Conservation (phyloP, 805 yeast genomes). For the Osmozyma mogii region DNA sequence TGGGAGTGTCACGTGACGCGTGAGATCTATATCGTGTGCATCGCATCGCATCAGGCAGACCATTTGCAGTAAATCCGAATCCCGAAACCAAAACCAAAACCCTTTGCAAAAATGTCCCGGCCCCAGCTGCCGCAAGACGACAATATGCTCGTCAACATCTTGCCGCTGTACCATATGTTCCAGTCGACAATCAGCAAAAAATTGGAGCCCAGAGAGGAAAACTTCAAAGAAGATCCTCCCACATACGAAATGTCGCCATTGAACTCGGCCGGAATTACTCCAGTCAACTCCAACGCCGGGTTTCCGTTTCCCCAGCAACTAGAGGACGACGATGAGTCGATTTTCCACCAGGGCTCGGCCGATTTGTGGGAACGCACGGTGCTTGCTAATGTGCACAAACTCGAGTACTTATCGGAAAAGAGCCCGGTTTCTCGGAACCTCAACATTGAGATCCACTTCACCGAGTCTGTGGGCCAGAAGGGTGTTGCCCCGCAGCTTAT, state of each 20-base stretch:
- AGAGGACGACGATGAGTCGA: constrained; percentile 5
- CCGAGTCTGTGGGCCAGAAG: constrained; percentile 32
- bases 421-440: constrained; percentile 16
- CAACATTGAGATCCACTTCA: constrained; percentile 27
- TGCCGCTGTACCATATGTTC: constrained; percentile 40
- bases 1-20: too few species aligned
- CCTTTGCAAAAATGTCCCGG: too few species aligned
- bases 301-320: constrained; percentile 3
- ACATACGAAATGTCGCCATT: constrained; percentile 18
- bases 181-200: constrained; percentile 33
- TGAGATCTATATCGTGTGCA: too few species aligned
- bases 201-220: constrained; percentile 30
- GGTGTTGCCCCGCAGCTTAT: constrained; percentile 28
- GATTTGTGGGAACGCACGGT: constrained; percentile 33
- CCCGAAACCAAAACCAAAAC: too few species aligned
- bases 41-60: too few species aligned
- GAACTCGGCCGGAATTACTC: constrained; percentile 13
- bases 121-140: too few species aligned
- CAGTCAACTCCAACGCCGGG: constrained; percentile 3
- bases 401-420: constrained; percentile 23
- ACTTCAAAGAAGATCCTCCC: constrained; percentile 34
- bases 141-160: constrained; percentile 25
- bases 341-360: constrained; percentile 9
- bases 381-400: constrained; percentile 33
- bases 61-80: too few species aligned